phyloP scores from a whole-genome alignment of 73 alveolate species.

The Blepharisma japonicum region DNA sequence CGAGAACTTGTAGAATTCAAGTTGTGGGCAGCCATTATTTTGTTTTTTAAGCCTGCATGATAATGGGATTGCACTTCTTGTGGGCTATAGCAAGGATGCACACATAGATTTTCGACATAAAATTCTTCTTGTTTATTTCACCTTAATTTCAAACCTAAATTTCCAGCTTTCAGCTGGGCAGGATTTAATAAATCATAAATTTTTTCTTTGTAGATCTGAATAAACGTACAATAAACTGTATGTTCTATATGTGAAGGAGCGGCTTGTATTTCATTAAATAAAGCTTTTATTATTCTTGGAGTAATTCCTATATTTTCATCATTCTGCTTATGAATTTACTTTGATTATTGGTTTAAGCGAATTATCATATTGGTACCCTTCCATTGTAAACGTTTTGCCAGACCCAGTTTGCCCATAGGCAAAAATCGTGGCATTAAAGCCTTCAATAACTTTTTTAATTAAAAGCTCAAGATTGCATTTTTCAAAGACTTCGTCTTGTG shows the following conservation, averaged over 20 bases:
- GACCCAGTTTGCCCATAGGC: constrained; percentile 96
- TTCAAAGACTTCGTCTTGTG: constrained; percentile 68
- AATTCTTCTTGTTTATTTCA: constrained; percentile 97
- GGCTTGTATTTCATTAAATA: constrained; percentile 9
- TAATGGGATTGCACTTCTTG: constrained; percentile 90
- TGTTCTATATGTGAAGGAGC: constrained; percentile 32
- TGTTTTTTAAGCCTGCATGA: constrained; percentile 96
- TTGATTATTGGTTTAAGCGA: constrained; percentile 1
- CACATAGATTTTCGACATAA: constrained; percentile 96
- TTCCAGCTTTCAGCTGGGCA: constrained; percentile 42
- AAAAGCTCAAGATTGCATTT: constrained; percentile 52
- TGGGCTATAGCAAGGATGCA: constrained; percentile 91
- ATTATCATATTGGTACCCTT: constrained; percentile 65
- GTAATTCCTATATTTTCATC: constrained; percentile 4
- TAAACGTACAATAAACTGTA: constrained; percentile 66
- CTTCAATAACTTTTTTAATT: constrained; percentile 75
- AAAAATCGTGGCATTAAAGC: constrained; percentile 91
- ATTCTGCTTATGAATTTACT: constrained; percentile 7
- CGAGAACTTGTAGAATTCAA: constrained; percentile 92
- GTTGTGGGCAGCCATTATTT: constrained; percentile 95
- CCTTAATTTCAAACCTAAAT: constrained; percentile 73
- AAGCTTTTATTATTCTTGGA: neutral
- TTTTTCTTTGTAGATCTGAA: constrained; percentile 91
- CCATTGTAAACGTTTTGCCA: constrained; percentile 95
- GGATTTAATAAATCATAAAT: constrained; percentile 89